Base-by-base conservation (phyloP, 2,329 filamentous ascomycete genomes). In the Fusarium virguliforme region DNA sequence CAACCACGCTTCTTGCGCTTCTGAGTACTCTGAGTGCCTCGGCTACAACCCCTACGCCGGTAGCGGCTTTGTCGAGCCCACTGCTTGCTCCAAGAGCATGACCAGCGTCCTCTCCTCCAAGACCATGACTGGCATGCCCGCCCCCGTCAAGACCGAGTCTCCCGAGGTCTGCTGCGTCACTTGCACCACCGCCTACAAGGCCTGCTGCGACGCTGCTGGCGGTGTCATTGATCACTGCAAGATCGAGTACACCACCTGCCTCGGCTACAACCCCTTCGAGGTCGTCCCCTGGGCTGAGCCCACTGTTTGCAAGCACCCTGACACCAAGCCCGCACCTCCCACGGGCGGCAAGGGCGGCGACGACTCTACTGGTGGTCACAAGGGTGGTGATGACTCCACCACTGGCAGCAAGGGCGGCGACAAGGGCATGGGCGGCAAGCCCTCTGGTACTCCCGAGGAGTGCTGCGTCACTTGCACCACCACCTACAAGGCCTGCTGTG, bases 251-350 rank as follows among this genome's bases (percentile, higher is more conserved):
- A 62, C 60, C 24, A 64, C 61, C 6, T 71, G 68, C 57, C 60
- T 71, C 6, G 68, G 68, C 24, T 71, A 65, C 48, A 71, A 48
- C 68, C 68, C 68, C 30, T 71, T 46, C n/a, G 68, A 65, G 3
- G 32, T 48, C 15, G n/a, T 24, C 26, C 64, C 68, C 7, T 71
- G 53, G 24, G 68, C 57, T 24, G 68, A 71, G 57, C 68, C 68
- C 28, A 65, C 64, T 26, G 60, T 71, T 3, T 71, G 68, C 61
- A 64, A 71, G 60, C 48, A 71, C 28, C 18, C 35, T 8, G 35
- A 41, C 57, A 37, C 32, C 18, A 18, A 38, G 53, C 55, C 15
- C 22, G 50, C 22, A 15, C 28, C 28, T 8, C 28, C 28, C 12
- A 48, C 24, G 15, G 59, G 38, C 24, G 50, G 9, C 7, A 48